Base-by-base conservation (phyloP, 2,329 filamentous ascomycete genomes). In the Mollisia scopiformis region DNA sequence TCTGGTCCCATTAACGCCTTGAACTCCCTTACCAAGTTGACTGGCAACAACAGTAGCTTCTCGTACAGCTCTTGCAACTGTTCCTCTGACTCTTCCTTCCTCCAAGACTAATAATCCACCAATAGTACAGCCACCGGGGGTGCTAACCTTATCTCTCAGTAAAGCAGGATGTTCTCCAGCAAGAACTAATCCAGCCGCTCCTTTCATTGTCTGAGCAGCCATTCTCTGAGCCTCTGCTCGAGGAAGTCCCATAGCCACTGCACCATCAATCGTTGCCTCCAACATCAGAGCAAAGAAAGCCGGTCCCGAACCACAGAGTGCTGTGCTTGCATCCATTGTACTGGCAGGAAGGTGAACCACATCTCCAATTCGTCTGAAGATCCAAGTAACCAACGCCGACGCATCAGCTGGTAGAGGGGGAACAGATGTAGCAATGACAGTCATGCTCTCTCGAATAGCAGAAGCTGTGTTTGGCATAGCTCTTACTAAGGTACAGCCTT, bases 391-490 rank as follows among this genome's bases (percentile, higher is more conserved):
- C 11, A 93, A 81, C 62, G 71, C 75, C 49, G 83, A 78, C 30
- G 82, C 81, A 19, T 79, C 76, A 1, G 80, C 72, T 5, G 82
- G 79, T 14, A 91, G 78, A 2, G 87, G 82, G 8, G 87, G 85
- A 8, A 78, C 80, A 6, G 82, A 80, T 49, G 82, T 86, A 51
- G 86, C 87, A 67, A 96, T 89, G 57, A 95, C 87, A 3, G 89
- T 94, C 90, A 95, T 95, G 68, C 85, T 88, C 75, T 96, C 88
- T 50, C 91, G 80, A 60, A 96, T 89, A 52, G 91, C 82, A 27
- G 88, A 88, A 11, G 92, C 91, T 0, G 90, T 93, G 78, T 96
- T 96, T 68, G 92, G 92, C 85, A 96, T 92, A 57, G 89, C 91
- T 31, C 92, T 83, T 4, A 96, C 88, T 47, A 95, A 82, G 43